Percentiles rank a stretch among this genome's conserved stretches.
These are phyloP conservation scores for Meredithiella fracta DNA, from an alignment of 2,329 filamentous ascomycete genomes.

Conservation along the genomic window DNA sequence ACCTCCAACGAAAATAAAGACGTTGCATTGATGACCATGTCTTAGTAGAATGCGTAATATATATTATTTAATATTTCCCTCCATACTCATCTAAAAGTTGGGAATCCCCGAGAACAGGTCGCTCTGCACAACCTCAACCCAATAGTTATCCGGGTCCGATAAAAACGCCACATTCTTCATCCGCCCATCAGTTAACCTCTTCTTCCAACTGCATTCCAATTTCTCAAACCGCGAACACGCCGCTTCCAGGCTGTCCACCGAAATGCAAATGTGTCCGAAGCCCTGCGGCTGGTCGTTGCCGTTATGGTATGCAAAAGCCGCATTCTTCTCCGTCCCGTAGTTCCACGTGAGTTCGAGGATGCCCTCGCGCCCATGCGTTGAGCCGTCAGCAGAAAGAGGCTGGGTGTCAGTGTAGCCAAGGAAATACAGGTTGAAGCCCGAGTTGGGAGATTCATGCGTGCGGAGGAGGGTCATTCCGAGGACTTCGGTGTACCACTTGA, in stretches of 20 bases:
- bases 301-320: constrained; percentile 72
- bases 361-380: constrained; percentile 56
- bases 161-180: constrained; percentile 94
- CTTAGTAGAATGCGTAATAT: not conserved
- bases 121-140: constrained; percentile 69
- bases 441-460: constrained; percentile 50
- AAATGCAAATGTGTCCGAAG: constrained; percentile 84
- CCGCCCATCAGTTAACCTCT: constrained; percentile 74
- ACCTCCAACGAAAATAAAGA: not conserved
- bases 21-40: not conserved
- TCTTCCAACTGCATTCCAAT: constrained; percentile 77
- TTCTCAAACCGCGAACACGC: constrained; percentile 78
- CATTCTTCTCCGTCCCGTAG: constrained; percentile 70
- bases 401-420: constrained; percentile 55
- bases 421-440: constrained; percentile 83
- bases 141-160: constrained; percentile 75
- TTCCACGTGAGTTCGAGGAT: constrained; percentile 82
- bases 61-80: not conserved
- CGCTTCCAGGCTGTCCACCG: constrained; percentile 75
- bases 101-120: constrained; percentile 42
- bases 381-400: constrained; percentile 34
- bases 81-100: constrained; percentile 33
- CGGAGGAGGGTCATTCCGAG: constrained; percentile 77
- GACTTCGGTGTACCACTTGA: constrained; percentile 69
- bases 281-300: constrained; percentile 85